Evolutionary conservation across 495 filamentous ascomycete genomes (phyloP), one percentile per base, ranked within the genome.

Genomic region (Lineolata rhizophorae): DNA sequence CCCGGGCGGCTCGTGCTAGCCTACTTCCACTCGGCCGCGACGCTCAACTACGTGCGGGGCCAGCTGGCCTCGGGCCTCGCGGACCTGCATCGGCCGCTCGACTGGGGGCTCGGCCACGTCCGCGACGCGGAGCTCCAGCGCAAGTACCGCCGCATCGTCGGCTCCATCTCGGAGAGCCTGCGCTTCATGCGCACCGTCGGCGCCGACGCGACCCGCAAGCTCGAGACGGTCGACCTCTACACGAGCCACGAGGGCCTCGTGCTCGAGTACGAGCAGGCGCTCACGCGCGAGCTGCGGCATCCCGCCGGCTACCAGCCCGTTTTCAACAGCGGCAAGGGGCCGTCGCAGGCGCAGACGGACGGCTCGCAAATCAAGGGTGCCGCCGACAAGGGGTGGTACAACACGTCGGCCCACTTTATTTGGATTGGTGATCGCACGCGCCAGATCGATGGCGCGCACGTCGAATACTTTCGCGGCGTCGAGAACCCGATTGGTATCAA

Each of bases 361-460:
- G 39, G 45, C 19, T 6, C 6, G n/a, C 10, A 19, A 14, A 10
- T 22, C 13, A 16, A 29, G 18, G 29, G 20, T 19, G 9, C 31
- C 20, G 55, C 62, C 18, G 69, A 71, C 46, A 73, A 79, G 62
- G 76, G 75, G 65, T 60, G 44, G 54, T 60, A 47, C 32, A 45
- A 87, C 48, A 95, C 87, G 0, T 87, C 78, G n/a, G 76, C 79
- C 0, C 90, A 95, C 52, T 94, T 97, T 57, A 62, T 97, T 44
- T 97, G 87, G 87, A 85, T 97, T 46, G 87, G 87, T 18, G 87
- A 97, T 52, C 76, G 87, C 34, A 97, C 87, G 1, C 70, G 87
- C 19, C 85, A 94, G 46, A 61, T 94, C 17, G 70, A 81, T 53
- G 77, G 80, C 38, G 90, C 79, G 0, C 87, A 97, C 53, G 70